Evolutionary conservation across 192 early-diverging fungal species (phyloP).

Genomic region (Diversispora epigaea): DNA sequence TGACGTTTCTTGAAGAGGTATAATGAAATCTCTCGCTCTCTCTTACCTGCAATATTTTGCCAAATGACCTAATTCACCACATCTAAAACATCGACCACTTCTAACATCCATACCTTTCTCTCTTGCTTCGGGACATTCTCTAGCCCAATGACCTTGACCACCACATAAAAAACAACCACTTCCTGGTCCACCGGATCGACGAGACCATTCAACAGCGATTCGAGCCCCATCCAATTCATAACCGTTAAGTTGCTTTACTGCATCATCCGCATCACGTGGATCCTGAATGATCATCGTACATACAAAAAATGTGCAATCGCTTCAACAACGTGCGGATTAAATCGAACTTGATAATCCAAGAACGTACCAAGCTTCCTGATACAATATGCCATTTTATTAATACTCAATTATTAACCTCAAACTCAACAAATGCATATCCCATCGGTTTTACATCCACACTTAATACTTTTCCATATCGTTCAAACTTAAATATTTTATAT

Average conservation of each 20-base stretch:
- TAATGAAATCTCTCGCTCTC: neutral
- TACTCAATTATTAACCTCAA: slow-evolving; percentile 41
- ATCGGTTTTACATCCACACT: slow-evolving; percentile 54
- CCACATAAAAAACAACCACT: slow-evolving; percentile 58
- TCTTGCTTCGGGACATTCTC: slow-evolving; percentile 53
- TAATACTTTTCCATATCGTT: slow-evolving; percentile 51
- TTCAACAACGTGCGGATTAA: neutral
- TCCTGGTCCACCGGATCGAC: slow-evolving; percentile 50
- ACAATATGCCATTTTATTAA: neutral
- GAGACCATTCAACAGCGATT: slow-evolving; percentile 53
- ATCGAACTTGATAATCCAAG: slow-evolving; percentile 22
- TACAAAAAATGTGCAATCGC: neutral
- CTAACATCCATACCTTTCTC: slow-evolving; percentile 59
- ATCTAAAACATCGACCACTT: slow-evolving; percentile 57
- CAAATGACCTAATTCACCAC: slow-evolving; percentile 52
- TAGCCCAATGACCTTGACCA: slow-evolving; percentile 54
- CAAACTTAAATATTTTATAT: slow-evolving; percentile 38
- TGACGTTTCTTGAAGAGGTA: neutral
- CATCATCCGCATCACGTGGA: slow-evolving; percentile 54
- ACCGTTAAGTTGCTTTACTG: slow-evolving; percentile 51
- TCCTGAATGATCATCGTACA: slow-evolving; percentile 31
- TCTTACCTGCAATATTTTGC: slow-evolving; percentile 50
- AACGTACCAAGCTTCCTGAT: slow-evolving; percentile 21
- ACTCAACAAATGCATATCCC: slow-evolving; percentile 57
- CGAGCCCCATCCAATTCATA: slow-evolving; percentile 52